These are phyloP conservation scores for Chionographis japonica DNA, from an alignment of 106 monocot species.

Conservation along the genomic window DNA sequence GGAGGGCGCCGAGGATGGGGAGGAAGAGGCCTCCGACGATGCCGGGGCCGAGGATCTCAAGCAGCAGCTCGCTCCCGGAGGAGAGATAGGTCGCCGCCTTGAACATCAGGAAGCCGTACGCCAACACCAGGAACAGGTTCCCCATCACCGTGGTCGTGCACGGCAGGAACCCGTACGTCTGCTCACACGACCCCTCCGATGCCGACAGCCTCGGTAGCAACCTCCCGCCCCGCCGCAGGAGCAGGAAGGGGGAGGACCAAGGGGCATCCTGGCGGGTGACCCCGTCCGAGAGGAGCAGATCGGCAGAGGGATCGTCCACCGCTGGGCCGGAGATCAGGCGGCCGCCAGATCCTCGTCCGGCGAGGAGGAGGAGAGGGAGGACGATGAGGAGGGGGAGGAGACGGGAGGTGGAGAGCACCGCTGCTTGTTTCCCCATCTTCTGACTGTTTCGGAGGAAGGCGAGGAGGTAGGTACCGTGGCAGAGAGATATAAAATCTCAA, in stretches of 20 bases:
- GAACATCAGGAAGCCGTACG: conserved; percentile 88
- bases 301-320: neutral
- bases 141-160: conserved; percentile 73
- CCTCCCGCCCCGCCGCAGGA: conserved; percentile 5
- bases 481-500: too few species aligned
- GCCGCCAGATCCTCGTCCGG: conserved; percentile 3
- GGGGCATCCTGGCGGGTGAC: neutral
- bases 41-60: conserved; percentile 79
- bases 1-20: conserved; percentile 82
- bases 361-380: conserved; percentile 21
- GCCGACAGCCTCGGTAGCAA: neutral
- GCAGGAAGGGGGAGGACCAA: conserved; percentile 1
- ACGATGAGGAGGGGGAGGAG: conserved; percentile 12
- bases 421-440: neutral
- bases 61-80: conserved; percentile 70
- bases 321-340: conserved; percentile 17
- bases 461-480: neutral
- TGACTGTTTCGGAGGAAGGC: neutral
- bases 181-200: conserved; percentile 37
- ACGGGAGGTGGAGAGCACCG: neutral
- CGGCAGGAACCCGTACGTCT: conserved; percentile 78
- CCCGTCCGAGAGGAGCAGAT: conserved; percentile 27
- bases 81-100: conserved; percentile 72
- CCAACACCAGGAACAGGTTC: conserved; percentile 67
- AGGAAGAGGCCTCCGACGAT: conserved; percentile 88